Conservation (phyloP, 768 basidiomycete species). For the Leucogyrophana mollusca region DNA sequence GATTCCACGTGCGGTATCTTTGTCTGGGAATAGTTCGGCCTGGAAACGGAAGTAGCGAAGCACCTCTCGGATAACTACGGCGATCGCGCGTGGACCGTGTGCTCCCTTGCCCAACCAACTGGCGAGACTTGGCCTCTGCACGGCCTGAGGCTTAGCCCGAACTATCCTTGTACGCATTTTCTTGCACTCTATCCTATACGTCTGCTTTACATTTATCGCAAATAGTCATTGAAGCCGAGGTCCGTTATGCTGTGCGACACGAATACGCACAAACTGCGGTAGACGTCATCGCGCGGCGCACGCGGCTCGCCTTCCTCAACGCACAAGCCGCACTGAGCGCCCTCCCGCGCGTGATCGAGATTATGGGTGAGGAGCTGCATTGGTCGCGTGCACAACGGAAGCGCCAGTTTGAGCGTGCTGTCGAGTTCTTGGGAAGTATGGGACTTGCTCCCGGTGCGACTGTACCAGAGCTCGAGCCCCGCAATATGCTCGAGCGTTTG, state of each 20-base stretch:
- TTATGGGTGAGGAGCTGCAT: slow-evolving; percentile 83
- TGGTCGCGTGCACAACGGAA: slow-evolving; percentile 67
- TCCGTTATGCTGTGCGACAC: slow-evolving; percentile 81
- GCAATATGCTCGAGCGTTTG: background rate
- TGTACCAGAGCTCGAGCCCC: slow-evolving; percentile 12
- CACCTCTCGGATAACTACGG: slow-evolving; percentile 95
- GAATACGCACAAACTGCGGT: slow-evolving; percentile 93
- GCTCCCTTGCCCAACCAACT: slow-evolving; percentile 74
- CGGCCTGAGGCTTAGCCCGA: slow-evolving; percentile 65
- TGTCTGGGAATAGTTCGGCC: slow-evolving; percentile 64
- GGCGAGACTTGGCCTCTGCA: slow-evolving; percentile 85
- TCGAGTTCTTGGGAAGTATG: slow-evolving; percentile 80
- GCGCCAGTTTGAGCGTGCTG: slow-evolving; percentile 56
- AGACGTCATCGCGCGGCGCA: slow-evolving; percentile 91
- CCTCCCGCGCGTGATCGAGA: slow-evolving; percentile 84
- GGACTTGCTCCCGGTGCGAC: slow-evolving; percentile 63
- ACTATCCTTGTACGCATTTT: slow-evolving; percentile 68
- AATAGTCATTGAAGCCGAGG: slow-evolving; percentile 87
- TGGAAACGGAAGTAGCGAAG: slow-evolving; percentile 89
- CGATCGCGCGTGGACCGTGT: slow-evolving; percentile 95
- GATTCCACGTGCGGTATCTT: background rate
- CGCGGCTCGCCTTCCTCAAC: slow-evolving; percentile 93
- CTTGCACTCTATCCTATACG: background rate
- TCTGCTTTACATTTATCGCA: background rate
- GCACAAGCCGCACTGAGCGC: slow-evolving; percentile 80